Conservation (phyloP, 2,329 filamentous ascomycete genomes). For the Neonectria sp. region DNA sequence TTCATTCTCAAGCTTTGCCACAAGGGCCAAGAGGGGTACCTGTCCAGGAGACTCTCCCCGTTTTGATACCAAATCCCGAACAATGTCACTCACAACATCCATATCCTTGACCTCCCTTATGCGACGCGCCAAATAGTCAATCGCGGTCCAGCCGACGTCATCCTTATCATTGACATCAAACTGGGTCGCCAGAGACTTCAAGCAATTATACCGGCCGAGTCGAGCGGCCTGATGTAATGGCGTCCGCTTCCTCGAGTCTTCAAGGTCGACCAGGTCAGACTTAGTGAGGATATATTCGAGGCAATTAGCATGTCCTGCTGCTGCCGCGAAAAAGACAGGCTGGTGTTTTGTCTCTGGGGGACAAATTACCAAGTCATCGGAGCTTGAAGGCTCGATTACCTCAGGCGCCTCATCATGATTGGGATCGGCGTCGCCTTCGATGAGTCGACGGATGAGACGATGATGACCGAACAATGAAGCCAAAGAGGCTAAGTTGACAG, state of each 20-base stretch:
- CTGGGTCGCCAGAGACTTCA: background rate
- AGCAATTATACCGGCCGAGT: background rate
- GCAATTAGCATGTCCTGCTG: background rate
- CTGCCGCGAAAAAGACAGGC: background rate
- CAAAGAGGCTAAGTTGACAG: background rate
- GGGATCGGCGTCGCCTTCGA: background rate
- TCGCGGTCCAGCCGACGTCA: background rate
- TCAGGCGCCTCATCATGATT: background rate
- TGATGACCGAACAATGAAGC: background rate
- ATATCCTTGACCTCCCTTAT: background rate
- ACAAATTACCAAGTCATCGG: background rate
- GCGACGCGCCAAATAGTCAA: constrained; percentile 6
- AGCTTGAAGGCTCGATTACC: background rate
- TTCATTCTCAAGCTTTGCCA: background rate
- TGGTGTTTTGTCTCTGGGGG: background rate
- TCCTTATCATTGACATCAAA: background rate
- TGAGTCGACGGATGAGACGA: background rate
- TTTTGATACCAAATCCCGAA: background rate
- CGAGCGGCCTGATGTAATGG: background rate
- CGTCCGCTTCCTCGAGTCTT: background rate
- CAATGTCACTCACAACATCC: background rate
- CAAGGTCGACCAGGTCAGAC: background rate
- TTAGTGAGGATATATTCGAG: background rate
- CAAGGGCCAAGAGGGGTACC: background rate
- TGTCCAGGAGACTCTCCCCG: background rate